Evolutionary conservation across 2,329 filamentous ascomycete species (phyloP).

Genomic region (Emericellopsis atlantica): DNA sequence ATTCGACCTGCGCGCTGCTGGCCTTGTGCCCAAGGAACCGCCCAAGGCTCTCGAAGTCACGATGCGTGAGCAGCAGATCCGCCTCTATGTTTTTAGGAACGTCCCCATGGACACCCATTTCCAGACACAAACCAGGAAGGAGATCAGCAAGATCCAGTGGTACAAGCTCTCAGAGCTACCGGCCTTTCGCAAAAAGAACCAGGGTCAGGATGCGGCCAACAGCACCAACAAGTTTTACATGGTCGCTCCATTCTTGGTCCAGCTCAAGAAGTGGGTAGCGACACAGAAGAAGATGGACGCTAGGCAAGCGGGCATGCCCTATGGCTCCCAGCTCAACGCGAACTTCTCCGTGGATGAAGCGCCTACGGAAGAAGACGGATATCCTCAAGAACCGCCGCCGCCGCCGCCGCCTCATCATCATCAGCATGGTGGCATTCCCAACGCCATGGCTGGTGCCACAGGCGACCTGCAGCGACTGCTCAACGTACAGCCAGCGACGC

Average conservation of each 20-base stretch:
- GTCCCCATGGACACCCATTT: constrained; percentile 81
- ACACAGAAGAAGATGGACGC: constrained; percentile 65
- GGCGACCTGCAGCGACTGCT: constrained; percentile 40
- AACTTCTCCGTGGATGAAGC: constrained; percentile 36
- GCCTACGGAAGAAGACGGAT: constrained; percentile 50
- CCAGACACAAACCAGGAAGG: constrained; percentile 83
- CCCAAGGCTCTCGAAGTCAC: constrained; percentile 79
- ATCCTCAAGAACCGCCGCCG: background rate
- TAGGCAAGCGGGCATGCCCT: constrained; percentile 17
- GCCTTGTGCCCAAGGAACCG: constrained; percentile 59
- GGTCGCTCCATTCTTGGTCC: constrained; percentile 84
- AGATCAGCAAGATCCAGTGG: constrained; percentile 96
- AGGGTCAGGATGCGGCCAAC: constrained; percentile 29
- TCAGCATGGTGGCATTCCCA: constrained; percentile 18
- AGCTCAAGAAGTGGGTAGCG: constrained; percentile 82
- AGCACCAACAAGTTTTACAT: constrained; percentile 92
- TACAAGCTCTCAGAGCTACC: constrained; percentile 83
- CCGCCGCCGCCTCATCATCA: background rate
- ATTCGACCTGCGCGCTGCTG: constrained; percentile 65
- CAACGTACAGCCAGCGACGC: constrained; percentile 39
- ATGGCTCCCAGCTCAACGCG: constrained; percentile 26
- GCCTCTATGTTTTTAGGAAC: constrained; percentile 82
- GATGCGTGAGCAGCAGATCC: constrained; percentile 87
- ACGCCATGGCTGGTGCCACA: constrained; percentile 37
- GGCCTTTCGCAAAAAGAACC: constrained; percentile 57